Evolutionary conservation across 129 eudicot genomes (phyloP).

Genomic region (Scalesia atractyloides): DNA sequence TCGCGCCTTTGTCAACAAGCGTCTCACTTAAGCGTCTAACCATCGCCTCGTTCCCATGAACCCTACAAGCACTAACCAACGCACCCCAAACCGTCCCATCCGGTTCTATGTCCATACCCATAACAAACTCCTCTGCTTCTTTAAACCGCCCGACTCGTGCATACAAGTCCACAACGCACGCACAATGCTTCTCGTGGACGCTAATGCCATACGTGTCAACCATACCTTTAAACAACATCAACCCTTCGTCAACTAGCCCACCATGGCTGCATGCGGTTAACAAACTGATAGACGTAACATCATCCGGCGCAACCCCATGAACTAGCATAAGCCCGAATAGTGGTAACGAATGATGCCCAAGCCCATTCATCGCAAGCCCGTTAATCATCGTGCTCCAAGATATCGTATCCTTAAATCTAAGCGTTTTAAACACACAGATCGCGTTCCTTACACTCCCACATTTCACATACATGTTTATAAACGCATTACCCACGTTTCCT

Average conservation of each 20-base stretch:
- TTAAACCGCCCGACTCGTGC: conserved; percentile 36
- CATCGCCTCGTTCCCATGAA: conserved; percentile 40
- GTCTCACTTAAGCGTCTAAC: conserved; percentile 14
- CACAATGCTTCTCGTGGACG: conserved; percentile 35
- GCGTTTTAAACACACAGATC: conserved; percentile 21
- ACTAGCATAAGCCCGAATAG: conserved; percentile 46
- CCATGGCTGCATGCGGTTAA: conserved; percentile 44
- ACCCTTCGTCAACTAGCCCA: conserved; percentile 42
- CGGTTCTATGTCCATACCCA: conserved; percentile 31
- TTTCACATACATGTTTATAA: conserved; percentile 42
- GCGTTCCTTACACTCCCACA: conserved; percentile 40
- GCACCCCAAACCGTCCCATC: conserved; percentile 41
- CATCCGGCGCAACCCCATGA: conserved; percentile 39
- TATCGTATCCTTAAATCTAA: conserved; percentile 30
- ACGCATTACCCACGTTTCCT: conserved; percentile 42
- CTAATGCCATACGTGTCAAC: conserved; percentile 26
- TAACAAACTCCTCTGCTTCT: conserved; percentile 40
- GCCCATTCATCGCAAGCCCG: conserved; percentile 47
- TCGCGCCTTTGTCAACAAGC: conserved; percentile 27
- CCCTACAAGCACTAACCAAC: conserved; percentile 35
- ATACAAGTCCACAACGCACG: conserved; percentile 46
- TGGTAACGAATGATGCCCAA: conserved; percentile 30
- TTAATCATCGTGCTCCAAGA: conserved; percentile 42
- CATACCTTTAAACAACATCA: conserved; percentile 37
- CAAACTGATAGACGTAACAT: conserved; percentile 38